These are phyloP conservation scores for Malus hybrid DNA, from an alignment of 331 rosid species.

Conservation along the genomic window DNA sequence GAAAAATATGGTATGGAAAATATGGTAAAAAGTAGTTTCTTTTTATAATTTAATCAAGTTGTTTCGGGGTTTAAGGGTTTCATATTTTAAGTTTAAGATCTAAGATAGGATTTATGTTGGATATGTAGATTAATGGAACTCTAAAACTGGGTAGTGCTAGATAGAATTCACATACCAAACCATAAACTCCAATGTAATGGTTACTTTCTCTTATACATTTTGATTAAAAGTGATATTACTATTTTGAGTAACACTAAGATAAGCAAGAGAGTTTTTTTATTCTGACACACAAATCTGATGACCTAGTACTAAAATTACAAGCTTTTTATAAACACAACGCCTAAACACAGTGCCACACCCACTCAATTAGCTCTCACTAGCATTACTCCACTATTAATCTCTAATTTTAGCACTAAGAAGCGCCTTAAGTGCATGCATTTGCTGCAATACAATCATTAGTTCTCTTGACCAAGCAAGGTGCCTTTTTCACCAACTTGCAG, in stretches of 20 bases:
- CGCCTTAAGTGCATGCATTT: slow-evolving; percentile 24
- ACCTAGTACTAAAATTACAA: not conserved
- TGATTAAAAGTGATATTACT: not conserved
- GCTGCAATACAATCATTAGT: slow-evolving; percentile 9
- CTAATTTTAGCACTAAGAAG: not conserved
- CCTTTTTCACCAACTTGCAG: slow-evolving; percentile 23
- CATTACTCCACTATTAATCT: too few relatives aligned
- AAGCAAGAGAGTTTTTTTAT: not conserved
- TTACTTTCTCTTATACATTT: not conserved
- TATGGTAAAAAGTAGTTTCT: too few relatives aligned
- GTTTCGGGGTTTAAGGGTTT: not conserved
- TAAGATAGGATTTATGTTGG: not conserved
- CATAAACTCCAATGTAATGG: not conserved
- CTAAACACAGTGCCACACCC: not conserved
- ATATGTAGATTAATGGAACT: not conserved
- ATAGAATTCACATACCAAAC: not conserved
- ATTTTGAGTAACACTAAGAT: not conserved
- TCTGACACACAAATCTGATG: not conserved
- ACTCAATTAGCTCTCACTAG: not conserved
- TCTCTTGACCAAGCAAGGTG: slow-evolving; percentile 13
- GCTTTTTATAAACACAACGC: not conserved
- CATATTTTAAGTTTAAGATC: not conserved
- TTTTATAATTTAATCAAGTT: not conserved
- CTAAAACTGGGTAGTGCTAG: not conserved
- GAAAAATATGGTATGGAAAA: too few relatives aligned